These are phyloP conservation scores for Dryadomyces quercivorus DNA, from an alignment of 2,329 filamentous ascomycete species.

Conservation along the genomic window DNA sequence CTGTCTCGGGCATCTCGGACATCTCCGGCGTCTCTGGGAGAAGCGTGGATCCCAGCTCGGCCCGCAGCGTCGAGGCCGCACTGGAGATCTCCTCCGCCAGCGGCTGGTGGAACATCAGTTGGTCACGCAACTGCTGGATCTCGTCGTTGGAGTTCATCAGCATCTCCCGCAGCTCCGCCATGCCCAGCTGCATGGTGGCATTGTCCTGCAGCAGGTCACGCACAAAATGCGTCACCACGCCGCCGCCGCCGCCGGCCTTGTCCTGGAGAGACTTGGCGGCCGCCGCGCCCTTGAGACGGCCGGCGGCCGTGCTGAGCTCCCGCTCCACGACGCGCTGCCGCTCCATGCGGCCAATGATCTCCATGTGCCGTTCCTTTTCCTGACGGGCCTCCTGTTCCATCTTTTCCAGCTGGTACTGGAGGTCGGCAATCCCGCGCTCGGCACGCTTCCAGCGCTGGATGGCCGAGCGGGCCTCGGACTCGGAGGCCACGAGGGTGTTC, in stretches of 20 bases:
- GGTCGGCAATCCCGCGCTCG: constrained; percentile 61
- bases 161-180: constrained; percentile 84
- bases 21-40: neutral
- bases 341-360: constrained; percentile 75
- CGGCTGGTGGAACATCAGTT: constrained; percentile 69
- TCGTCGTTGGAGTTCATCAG: constrained; percentile 87
- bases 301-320: constrained; percentile 68
- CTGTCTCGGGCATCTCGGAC: constrained; percentile 1
- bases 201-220: constrained; percentile 94
- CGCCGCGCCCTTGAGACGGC: constrained; percentile 69
- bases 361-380: constrained; percentile 69
- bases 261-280: constrained; percentile 53
- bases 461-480: constrained; percentile 66
- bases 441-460: constrained; percentile 76
- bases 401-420: constrained; percentile 78
- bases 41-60: constrained; percentile 45
- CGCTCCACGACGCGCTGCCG: constrained; percentile 69
- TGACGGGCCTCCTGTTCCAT: constrained; percentile 76
- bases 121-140: constrained; percentile 74
- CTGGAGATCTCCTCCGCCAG: constrained; percentile 29
- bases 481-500: constrained; percentile 50
- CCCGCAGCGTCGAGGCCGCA: constrained; percentile 45
- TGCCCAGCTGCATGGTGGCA: constrained; percentile 81
- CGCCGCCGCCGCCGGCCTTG: constrained; percentile 30
- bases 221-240: constrained; percentile 89